phyloP scores from a whole-genome alignment of 768 basidiomycete genomes.

The Mycena kentingensis region DNA sequence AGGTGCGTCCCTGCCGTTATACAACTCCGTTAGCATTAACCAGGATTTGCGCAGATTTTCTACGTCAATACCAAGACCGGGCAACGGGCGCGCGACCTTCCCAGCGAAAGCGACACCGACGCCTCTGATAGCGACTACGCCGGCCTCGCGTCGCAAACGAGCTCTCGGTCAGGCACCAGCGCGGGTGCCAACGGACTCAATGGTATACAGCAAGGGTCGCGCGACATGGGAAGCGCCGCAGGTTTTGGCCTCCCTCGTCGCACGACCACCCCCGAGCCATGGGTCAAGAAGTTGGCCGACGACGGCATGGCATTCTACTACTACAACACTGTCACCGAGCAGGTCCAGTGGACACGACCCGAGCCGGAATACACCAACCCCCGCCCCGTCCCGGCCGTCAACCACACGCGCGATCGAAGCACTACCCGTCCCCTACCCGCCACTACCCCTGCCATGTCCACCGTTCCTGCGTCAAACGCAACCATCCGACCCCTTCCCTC shows the following conservation, averaged over 20 bases:
- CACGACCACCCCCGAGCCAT: conserved; percentile 74
- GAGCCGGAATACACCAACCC: conserved; percentile 34
- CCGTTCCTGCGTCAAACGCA: conserved; percentile 28
- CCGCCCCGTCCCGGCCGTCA: conserved; percentile 15
- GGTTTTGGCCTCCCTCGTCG: conserved; percentile 65
- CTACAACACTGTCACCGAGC: conserved; percentile 68
- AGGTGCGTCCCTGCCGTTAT: conserved; percentile 52
- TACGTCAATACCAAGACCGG: conserved; percentile 92
- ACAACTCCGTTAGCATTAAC: neutral
- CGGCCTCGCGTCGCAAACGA: conserved; percentile 57
- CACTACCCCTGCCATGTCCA: conserved; percentile 17
- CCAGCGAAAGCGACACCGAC: conserved; percentile 69
- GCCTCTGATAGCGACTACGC: conserved; percentile 64
- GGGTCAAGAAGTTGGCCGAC: conserved; percentile 78
- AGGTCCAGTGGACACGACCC: conserved; percentile 70
- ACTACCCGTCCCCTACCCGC: conserved; percentile 20
- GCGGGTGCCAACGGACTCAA: conserved; percentile 39
- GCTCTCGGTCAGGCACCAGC: conserved; percentile 56
- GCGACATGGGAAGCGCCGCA: conserved; percentile 36
- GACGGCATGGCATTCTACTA: conserved; percentile 84
- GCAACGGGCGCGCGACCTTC: conserved; percentile 81
- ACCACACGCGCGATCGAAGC: conserved; percentile 18
- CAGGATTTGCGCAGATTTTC: conserved; percentile 66
- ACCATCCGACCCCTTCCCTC: conserved; percentile 20
- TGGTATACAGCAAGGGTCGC: conserved; percentile 38